Evolutionary conservation across 106 monocot species (phyloP), one percentile per base, ranked within the genome.

Genomic region (Acanthochlamys bracteata): DNA sequence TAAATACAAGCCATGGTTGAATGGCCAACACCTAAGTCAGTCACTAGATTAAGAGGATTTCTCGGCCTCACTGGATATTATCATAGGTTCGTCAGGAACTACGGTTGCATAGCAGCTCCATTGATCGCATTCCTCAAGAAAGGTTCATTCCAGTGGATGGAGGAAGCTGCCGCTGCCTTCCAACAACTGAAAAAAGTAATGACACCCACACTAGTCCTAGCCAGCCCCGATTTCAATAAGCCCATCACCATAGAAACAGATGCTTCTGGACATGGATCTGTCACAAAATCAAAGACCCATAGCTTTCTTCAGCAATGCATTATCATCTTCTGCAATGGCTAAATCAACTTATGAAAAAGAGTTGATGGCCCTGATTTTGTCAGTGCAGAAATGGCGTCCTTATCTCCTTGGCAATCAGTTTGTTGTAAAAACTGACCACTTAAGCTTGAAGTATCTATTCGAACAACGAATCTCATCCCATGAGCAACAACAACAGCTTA

Each of bases 261-360:
- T 47, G 58, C 69, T 15, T 59, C 57, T 6, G 57, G 43, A 7
- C 1, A 15, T 0, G 58, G 59, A 0, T 3, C 53, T 53, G 4
- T 20, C 27, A 10, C 59, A 57, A 56, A 15, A 42, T 4, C 0
- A 15, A 19, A 39, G 8, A 41, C 69, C 45, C 0, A 27, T 69
- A 41, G 69, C 59, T 42, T 69, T 24, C 10, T 25, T 58, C 11
- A 42, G 21, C 10, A 0, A 54, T 9, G 53, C 25, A 11, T 3
- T 66, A 17, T 15, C 20, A 46, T 7, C 3, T 16, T 4, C 7
- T 0, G 7, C 27, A 11, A 15, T 49, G 12, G 17, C 1, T 14
- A 13, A 20, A n/a, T 66, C 60, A 0, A 17, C 66, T 23, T 74
- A 67, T 67, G 66, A 59, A 10, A 52, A 49, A 25, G 73, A 66